Conservation (phyloP, 257 asterid species). For the Nicotiana knightiana region DNA sequence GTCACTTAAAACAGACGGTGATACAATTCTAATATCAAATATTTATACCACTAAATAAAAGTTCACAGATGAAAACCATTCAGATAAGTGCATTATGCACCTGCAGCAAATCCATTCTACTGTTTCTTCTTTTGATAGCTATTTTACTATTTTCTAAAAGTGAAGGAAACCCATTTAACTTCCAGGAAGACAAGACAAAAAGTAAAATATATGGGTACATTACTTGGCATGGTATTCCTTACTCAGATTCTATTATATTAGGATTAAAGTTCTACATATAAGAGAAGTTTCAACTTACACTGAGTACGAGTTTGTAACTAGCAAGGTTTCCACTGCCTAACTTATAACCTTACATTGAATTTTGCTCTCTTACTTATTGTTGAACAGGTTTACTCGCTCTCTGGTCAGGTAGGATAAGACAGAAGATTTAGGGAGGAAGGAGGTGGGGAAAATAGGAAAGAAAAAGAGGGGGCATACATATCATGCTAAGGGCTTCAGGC, state of each 20-base stretch:
- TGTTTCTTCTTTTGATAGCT: not conserved
- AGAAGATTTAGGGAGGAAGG: not conserved
- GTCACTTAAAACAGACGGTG: not conserved
- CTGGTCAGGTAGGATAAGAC: not conserved
- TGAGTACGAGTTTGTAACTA: not conserved
- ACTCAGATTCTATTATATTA: not conserved
- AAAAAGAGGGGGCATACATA: conserved; percentile 1
- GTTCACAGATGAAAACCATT: not conserved
- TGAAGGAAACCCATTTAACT: not conserved
- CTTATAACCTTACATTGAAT: not conserved
- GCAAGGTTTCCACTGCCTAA: not conserved
- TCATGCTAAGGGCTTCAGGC: not conserved
- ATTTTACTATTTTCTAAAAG: not conserved
- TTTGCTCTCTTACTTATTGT: not conserved
- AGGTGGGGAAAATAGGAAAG: not conserved
- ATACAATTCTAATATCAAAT: not conserved
- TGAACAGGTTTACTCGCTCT: not conserved
- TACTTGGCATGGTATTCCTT: not conserved
- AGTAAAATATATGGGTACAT: not conserved
- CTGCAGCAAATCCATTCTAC: not conserved
- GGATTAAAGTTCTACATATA: not conserved
- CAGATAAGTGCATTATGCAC: not conserved
- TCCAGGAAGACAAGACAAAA: not conserved
- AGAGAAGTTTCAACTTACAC: not conserved
- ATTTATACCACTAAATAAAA: not conserved